Base-by-base conservation (phyloP, 2,329 filamentous ascomycete genomes). In the Aureobasidium vineae region DNA sequence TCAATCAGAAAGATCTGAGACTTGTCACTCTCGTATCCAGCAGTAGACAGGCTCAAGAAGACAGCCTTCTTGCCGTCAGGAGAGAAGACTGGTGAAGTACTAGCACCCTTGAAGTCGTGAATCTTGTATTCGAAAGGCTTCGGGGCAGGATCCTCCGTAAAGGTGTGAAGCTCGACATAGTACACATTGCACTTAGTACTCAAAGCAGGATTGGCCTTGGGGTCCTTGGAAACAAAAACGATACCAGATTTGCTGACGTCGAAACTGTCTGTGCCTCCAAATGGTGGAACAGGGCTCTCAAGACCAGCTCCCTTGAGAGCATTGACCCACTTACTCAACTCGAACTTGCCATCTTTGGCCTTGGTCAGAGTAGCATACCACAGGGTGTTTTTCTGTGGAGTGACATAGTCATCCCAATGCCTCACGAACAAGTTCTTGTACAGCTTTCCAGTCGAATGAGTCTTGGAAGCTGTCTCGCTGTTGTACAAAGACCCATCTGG, bases 141-240 rank as follows among this genome's bases (percentile, higher is more conserved):
- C 28, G 82, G 79, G 69, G 86, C 76, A 74, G 82, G 73, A 64
- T 76, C 70, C 61, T 87, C 82, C 5, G 81, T 77, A 73, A 89
- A 92, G 4, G 82, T 85, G 59, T 82, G 79, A 38, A 92, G 79
- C 0, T 87, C 84, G 4, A 90, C 84, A 54, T 88, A 86, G 77
- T 95, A 96, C 38, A 96, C 84, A 73, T 95, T 90, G 0, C 89
- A 89, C 72, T 93, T 94, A 6, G 92, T 96, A 75, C 90, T 86
- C 66, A 90, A 84, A 0, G 90, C 90, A 3, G 85, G 86, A 71
- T 90, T 86, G 31, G 92, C 77, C 13, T 85, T 80, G 0, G 90
- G 90, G 71, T 92, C 90, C 71, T 91, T 91, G 10, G 90, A 85
- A 11, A 92, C 85, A 72, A 93, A 93, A 7, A 88, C 85, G 63